phyloP scores from a whole-genome alignment of 169 alveolate genomes.

The Cryptosporidium baileyi region DNA sequence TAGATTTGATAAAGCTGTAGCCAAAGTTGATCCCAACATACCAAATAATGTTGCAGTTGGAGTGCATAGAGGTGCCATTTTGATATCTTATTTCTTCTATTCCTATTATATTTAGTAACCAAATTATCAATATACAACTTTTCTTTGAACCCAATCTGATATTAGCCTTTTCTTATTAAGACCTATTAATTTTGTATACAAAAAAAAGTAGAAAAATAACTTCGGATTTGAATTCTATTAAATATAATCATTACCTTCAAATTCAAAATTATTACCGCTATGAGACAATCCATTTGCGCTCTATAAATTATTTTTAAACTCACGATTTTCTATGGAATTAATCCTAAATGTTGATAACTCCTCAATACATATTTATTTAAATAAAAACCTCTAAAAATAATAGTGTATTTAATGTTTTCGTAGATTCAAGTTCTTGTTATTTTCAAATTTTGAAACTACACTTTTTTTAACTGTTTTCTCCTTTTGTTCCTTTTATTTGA shows the following conservation, averaged over 20 bases:
- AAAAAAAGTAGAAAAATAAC: too few relatives aligned
- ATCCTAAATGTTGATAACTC: too few relatives aligned
- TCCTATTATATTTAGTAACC: background rate
- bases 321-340: background rate
- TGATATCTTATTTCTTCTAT: background rate
- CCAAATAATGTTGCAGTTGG: slow-evolving; percentile 82
- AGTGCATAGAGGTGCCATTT: slow-evolving; percentile 68
- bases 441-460: too few relatives aligned
- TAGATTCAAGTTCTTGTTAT: too few relatives aligned
- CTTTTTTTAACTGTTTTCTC: too few relatives aligned
- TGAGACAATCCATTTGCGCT: slow-evolving; percentile 52
- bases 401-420: too few relatives aligned
- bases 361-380: too few relatives aligned
- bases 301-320: background rate
- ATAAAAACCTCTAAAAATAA: too few relatives aligned
- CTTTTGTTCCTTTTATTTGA: too few relatives aligned
- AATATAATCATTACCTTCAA: background rate
- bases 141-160: background rate
- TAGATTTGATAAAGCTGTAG: slow-evolving; percentile 84
- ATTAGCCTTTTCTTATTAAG: background rate
- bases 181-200: too few relatives aligned
- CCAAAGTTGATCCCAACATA: slow-evolving; percentile 83
- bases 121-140: background rate
- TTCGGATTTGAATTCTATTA: background rate
- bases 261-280: slow-evolving; percentile 42